Base-by-base conservation (phyloP, 2,329 filamentous ascomycete genomes). In the Zopfia rhizophila region DNA sequence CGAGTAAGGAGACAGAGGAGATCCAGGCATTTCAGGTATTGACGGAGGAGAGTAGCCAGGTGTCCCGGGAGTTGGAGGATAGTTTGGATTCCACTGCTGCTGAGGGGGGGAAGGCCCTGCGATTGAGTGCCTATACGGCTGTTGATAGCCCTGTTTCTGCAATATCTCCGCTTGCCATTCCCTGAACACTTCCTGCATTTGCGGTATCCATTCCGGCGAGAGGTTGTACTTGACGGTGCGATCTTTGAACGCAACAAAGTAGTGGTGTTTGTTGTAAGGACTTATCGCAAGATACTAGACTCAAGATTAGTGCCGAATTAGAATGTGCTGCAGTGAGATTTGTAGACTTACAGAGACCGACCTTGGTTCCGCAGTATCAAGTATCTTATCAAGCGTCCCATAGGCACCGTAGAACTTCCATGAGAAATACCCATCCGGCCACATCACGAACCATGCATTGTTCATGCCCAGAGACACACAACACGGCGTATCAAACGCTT, bases 321-420 rank as follows among this genome's bases (percentile, higher is more conserved):
- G 38, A 13, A 38, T 12, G n/a, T n/a, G 8, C 12, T 17, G 10
- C 14, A 12, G 5, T 27, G n/a, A 28, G 5, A 38, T 14, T 8
- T 13, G 3, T 21, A 28, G 5, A 65, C 66, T 57, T 45, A 70
- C 67, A 22, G 55, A 53, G 17, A 70, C 60, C 2, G 58, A 54
- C 30, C 56, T 45, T 25, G 66, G 61, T 14, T 58, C 55, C 13
- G 61, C 58, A 7, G 58, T 56, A 1, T 45, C 56, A 38, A 70
- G 38, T 3, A 68, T 63, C 55, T 53, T 58, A 16, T 70, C 58
- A 38, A 70, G 38, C 3, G 39, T 55, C 3, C 33, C 49, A 46
- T 70, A 70, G 21, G 56, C 28, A 10, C 67, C 65, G 21, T 69
- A 49, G 38, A 70, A 68, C 24, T 67, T 68, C 67, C 67, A 70